Percentiles rank a stretch among this genome's conserved stretches.
Conservation (phyloP, 2,329 filamentous ascomycete genomes). For the Beauveria sp. region DNA sequence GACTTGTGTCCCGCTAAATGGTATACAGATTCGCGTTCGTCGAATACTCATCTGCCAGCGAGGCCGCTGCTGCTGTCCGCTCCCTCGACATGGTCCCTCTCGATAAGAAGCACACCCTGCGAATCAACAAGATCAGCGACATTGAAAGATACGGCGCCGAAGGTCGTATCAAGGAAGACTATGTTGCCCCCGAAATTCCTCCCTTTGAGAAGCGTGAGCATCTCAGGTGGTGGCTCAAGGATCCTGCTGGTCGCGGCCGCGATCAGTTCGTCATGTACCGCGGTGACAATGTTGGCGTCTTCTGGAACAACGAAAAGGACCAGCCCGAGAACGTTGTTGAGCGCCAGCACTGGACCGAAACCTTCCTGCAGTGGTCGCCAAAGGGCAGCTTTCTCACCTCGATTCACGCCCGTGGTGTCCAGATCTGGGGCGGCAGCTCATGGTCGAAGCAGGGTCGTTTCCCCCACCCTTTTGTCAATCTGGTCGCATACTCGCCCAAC, state of each 20-base stretch:
- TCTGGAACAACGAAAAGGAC: conserved; percentile 98
- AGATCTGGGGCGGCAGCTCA: conserved; percentile 86
- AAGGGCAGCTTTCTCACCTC: conserved; percentile 90
- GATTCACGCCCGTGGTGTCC: conserved; percentile 90
- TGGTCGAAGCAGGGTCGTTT: conserved; percentile 92
- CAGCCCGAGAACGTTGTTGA: conserved; percentile 82
- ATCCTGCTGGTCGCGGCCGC: conserved; percentile 68
- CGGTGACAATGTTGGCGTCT: conserved; percentile 84
- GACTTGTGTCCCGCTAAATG: neutral
- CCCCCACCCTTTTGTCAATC: conserved; percentile 88
- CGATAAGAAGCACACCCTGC: conserved; percentile 92
- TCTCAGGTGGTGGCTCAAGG: conserved; percentile 84
- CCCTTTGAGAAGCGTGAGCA: conserved; percentile 94
- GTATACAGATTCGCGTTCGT: conserved; percentile 80
- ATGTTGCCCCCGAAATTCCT: conserved; percentile 72
- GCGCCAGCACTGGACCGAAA: conserved; percentile 93
- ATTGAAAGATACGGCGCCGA: conserved; percentile 94
- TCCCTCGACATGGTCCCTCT: conserved; percentile 78
- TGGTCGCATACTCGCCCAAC: conserved; percentile 88
- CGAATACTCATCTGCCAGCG: conserved; percentile 84
- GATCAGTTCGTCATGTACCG: conserved; percentile 96
- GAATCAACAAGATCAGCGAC: conserved; percentile 97
- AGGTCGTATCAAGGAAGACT: conserved; percentile 87
- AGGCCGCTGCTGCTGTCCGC: conserved; percentile 84
- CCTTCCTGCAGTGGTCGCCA: conserved; percentile 96